Evolutionary conservation across 768 basidiomycete genomes (phyloP).

Genomic region (Vararia minispora): DNA sequence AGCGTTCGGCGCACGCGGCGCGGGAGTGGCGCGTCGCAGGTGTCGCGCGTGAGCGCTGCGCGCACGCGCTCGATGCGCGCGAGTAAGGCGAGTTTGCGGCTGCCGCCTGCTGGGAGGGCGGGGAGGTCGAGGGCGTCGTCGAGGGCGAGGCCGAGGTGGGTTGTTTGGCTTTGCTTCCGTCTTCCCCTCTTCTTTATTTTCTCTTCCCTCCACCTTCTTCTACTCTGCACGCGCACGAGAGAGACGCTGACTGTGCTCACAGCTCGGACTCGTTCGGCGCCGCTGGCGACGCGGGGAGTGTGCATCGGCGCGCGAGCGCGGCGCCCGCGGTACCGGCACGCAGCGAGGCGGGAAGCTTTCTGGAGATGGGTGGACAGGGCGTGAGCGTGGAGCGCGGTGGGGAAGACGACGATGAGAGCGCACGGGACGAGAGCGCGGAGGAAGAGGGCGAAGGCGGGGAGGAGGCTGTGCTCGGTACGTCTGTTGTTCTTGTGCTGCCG

Average conservation of each 20-base stretch:
- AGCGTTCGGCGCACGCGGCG: background rate
- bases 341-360: conserved; percentile 5
- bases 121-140: background rate
- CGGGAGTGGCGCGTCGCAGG: conserved; percentile 24
- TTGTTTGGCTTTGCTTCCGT: no score
- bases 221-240: no score
- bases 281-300: conserved; percentile 6
- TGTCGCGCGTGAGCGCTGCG: conserved; percentile 48
- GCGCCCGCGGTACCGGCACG: background rate
- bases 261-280: background rate
- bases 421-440: background rate
- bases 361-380: conserved; percentile 11
- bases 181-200: no score
- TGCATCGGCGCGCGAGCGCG: background rate
- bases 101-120: conserved; percentile 23
- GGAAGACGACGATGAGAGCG: conserved; percentile 4
- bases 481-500: background rate
- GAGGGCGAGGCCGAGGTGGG: no score
- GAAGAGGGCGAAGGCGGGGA: conserved; percentile 1
- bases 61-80: conserved; percentile 50
- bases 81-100: conserved; percentile 56
- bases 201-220: no score
- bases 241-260: no score
- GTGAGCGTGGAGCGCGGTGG: no score
- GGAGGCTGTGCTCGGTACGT: background rate